phyloP scores from a whole-genome alignment of 352 stramenopile genomes.

The Lagenidium giganteum region DNA sequence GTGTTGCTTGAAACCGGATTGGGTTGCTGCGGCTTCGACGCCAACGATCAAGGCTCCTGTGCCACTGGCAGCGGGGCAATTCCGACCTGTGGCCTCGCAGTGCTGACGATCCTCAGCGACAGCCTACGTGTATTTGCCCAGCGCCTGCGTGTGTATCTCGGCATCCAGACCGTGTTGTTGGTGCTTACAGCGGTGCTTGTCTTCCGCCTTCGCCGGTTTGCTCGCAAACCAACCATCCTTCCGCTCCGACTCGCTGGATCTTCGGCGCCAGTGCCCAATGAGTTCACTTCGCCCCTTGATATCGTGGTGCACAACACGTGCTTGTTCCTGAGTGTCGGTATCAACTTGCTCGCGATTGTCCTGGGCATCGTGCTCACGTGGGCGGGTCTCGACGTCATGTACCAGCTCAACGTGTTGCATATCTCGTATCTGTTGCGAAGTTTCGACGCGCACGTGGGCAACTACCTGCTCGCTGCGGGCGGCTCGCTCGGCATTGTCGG shows the following conservation, averaged over 20 bases:
- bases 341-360: no score
- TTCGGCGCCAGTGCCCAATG: conserved; percentile 4
- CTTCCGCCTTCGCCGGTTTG: conserved; percentile 21
- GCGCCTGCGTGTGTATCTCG: conserved; percentile 11
- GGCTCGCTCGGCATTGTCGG: no score
- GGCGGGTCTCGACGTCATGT: conserved; percentile 57
- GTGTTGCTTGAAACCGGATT: conserved; percentile 36
- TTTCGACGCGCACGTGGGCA: conserved; percentile 43
- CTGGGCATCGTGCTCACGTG: no score
- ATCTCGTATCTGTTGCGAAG: conserved; percentile 47
- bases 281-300: no score
- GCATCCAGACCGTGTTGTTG: conserved; percentile 16
- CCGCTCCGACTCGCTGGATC: no score
- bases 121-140: conserved; percentile 10
- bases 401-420: conserved; percentile 66
- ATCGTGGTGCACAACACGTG: no score
- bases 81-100: conserved; percentile 19
- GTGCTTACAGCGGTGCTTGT: conserved; percentile 15
- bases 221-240: not conserved
- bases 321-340: no score
- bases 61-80: conserved; percentile 1
- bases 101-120: conserved; percentile 5
- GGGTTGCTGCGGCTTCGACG: conserved; percentile 39
- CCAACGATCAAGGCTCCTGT: conserved; percentile 27
- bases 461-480: no score